Percentiles rank a stretch among this genome's conserved stretches.
phyloP scores from a whole-genome alignment of 2,329 filamentous ascomycete genomes.

The Trichoderma lentiforme region DNA sequence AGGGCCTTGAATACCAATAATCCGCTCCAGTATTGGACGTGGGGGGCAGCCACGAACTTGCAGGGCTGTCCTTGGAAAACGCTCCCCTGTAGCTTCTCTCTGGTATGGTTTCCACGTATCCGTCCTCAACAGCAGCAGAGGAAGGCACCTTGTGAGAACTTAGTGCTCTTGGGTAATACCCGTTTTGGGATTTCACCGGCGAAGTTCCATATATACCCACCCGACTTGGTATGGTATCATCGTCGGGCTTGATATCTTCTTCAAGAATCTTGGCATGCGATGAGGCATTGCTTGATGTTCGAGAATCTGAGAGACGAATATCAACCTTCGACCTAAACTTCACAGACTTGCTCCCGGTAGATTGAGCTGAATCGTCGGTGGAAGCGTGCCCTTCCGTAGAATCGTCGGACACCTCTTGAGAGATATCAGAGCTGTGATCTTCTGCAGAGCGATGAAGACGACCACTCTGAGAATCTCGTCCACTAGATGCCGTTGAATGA shows the following conservation, averaged over 20 bases:
- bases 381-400: conserved; percentile 15
- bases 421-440: not conserved
- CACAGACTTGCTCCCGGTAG: conserved; percentile 27
- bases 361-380: conserved; percentile 16
- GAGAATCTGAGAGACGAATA: conserved; percentile 20
- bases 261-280: not conserved
- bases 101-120: not conserved
- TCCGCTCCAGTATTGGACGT: not conserved
- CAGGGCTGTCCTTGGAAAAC: conserved; percentile 2
- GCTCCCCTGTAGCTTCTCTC: conserved; percentile 7
- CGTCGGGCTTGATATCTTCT: conserved; percentile 9
- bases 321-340: conserved; percentile 27
- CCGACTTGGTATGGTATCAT: conserved; percentile 3
- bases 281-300: conserved; percentile 18
- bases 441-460: not conserved
- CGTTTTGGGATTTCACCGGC: conserved; percentile 1
- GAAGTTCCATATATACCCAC: conserved; percentile 9
- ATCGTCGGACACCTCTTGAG: not conserved
- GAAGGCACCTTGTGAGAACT: not conserved
- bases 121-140: not conserved
- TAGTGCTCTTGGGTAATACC: not conserved
- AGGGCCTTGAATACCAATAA: not conserved
- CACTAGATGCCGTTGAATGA: not conserved
- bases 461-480: not conserved
- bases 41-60: not conserved